Percentiles rank a stretch among this genome's conserved stretches.
phyloP scores from a whole-genome alignment of 2,329 filamentous ascomycete species.

The Calonectria hongkongensis region DNA sequence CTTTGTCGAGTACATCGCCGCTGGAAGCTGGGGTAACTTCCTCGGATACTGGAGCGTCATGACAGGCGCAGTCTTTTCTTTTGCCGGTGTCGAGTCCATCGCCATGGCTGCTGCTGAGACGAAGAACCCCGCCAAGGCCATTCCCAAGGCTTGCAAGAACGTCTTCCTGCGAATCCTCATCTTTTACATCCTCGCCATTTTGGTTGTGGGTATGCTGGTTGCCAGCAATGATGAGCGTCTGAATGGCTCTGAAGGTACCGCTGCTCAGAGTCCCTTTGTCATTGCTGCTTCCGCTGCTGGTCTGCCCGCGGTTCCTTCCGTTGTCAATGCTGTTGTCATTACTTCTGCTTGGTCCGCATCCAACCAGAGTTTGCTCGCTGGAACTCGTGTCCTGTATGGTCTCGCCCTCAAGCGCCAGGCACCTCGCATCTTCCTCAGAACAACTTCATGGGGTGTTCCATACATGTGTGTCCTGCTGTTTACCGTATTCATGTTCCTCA shows the following conservation, averaged over 20 bases:
- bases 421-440: constrained; percentile 74
- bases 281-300: constrained; percentile 82
- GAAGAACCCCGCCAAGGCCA: constrained; percentile 71
- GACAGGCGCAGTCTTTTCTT: constrained; percentile 80
- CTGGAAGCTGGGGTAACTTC: constrained; percentile 76
- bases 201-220: constrained; percentile 82
- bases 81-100: constrained; percentile 78
- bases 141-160: constrained; percentile 73
- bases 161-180: constrained; percentile 75
- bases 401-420: constrained; percentile 76
- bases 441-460: constrained; percentile 77
- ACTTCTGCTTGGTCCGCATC: constrained; percentile 82
- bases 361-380: constrained; percentile 78
- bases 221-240: constrained; percentile 75
- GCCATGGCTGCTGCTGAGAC: constrained; percentile 78
- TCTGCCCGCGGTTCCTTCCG: constrained; percentile 79
- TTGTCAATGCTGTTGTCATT: constrained; percentile 86
- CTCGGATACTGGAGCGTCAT: constrained; percentile 79
- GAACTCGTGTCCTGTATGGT: constrained; percentile 76
- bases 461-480: constrained; percentile 75
- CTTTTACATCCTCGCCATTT: constrained; percentile 79
- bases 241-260: constrained; percentile 65
- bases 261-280: constrained; percentile 76
- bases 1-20: constrained; percentile 79
- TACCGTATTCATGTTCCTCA: constrained; percentile 72